These are phyloP conservation scores for Brassica carinata DNA, from an alignment of 345 rosid species.

Conservation along the genomic window DNA sequence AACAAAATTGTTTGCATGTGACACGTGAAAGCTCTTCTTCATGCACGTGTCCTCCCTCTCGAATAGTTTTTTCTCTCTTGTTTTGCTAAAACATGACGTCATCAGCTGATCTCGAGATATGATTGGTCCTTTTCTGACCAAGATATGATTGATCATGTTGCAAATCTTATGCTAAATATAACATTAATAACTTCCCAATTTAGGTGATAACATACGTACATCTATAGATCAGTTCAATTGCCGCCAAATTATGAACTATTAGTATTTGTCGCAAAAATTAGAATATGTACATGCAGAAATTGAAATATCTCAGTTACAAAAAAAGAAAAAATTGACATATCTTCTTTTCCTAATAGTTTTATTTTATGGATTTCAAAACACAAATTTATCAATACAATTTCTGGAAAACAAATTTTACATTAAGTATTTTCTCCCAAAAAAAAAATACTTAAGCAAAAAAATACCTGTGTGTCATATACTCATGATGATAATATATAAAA, in stretches of 20 bases:
- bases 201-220: not conserved
- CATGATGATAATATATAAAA: not conserved
- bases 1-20: not conserved
- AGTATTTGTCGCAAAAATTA: not conserved
- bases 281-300: too few relatives aligned
- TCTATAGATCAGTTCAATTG: not conserved
- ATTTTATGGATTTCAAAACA: not conserved
- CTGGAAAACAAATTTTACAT: not conserved
- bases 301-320: too few relatives aligned
- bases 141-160: not conserved
- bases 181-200: not conserved
- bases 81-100: not conserved
- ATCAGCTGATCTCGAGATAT: not conserved
- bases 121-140: not conserved
- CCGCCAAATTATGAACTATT: not conserved
- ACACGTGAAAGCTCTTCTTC: not conserved
- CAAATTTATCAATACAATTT: not conserved
- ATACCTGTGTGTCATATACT: not conserved
- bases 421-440: not conserved
- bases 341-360: not conserved
- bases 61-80: not conserved
- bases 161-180: not conserved
- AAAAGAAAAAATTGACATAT: not conserved
- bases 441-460: not conserved
- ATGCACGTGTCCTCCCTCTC: not conserved